Evolutionary conservation across 306 rosid genomes (phyloP), one percentile per base, ranked within the genome.

Genomic region (Glycyrrhiza uralensis): DNA sequence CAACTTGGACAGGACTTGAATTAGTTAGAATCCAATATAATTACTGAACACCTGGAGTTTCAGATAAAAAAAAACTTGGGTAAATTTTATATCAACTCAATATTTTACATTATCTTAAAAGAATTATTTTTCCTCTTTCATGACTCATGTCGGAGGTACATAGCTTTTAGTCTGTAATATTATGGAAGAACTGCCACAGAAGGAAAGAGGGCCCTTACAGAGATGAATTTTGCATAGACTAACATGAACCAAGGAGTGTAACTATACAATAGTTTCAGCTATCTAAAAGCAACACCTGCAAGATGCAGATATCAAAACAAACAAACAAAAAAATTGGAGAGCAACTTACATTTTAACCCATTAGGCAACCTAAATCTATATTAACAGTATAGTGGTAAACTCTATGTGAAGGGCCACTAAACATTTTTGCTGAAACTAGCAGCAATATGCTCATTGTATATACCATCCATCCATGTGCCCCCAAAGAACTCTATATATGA

Each of bases 241-340:
- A 76, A 24, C 42, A 75, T 23, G 73, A 61, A 49, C 64, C 57
- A 70, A 46, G 66, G 74, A 72, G 73, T 79, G 73, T 79, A 76
- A 82, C 86, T 84, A 76, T 87, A 89, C 92, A 87, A 50, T 46
- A 83, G 83, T 74, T 83, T 69, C 77, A 49, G 72, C 75, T 66
- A 56, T 67, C 69, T 30, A 11, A 60, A 67, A 35, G 64, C 69
- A 47, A 14, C 7, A 55, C 68, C 86, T 69, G 66, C 72, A 73
- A 77, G 84, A 56, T 30, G 73, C 87, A 73, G 82, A 70, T 59
- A 55, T 4, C 35, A 69, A 67, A 30, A 69, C 29, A n/a, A n/a
- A n/a, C 57, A 14, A 32, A 49, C 54, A 79, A 55, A 56, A 66
- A 60, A 72, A 38, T 2, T 59, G 76, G 70, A 66, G 76, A 71